These are phyloP conservation scores for Mycosphaerella sp. DNA, from an alignment of 2,329 filamentous ascomycete genomes.

Conservation along the genomic window DNA sequence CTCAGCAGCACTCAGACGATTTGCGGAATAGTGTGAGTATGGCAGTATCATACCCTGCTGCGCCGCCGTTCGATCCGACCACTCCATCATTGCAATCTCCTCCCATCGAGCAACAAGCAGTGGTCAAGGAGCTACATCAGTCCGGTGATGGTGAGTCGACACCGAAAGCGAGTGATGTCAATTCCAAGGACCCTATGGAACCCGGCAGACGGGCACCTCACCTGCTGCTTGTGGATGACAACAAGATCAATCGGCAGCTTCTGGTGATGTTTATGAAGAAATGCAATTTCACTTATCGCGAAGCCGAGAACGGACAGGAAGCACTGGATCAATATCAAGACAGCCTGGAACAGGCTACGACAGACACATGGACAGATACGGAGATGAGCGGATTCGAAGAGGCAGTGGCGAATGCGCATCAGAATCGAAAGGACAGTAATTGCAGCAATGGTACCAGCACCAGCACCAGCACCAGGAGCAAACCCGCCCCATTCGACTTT, in stretches of 20 bases:
- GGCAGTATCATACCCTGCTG: conserved; percentile 8
- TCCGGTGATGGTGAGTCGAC: neutral
- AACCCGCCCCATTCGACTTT: conserved; percentile 24
- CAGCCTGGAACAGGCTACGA: neutral
- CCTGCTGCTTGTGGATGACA: conserved; percentile 32
- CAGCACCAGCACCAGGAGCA: neutral
- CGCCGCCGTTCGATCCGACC: conserved; percentile 14
- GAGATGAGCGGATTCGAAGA: neutral
- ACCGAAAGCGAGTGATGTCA: neutral
- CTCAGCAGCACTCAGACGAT: neutral
- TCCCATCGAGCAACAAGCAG: neutral
- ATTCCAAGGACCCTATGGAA: neutral
- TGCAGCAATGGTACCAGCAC: conserved; percentile 1
- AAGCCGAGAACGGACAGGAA: conserved; percentile 43
- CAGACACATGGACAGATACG: neutral
- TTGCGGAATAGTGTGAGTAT: conserved; percentile 10
- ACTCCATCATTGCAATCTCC: conserved; percentile 15
- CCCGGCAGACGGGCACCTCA: conserved; percentile 10
- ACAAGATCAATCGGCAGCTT: conserved; percentile 30
- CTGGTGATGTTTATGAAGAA: conserved; percentile 25
- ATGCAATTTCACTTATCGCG: conserved; percentile 35
- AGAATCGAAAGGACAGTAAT: conserved; percentile 1
- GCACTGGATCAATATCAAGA: conserved; percentile 33
- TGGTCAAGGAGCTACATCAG: conserved; percentile 2
- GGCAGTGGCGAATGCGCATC: neutral